Base-by-base conservation (phyloP, 495 filamentous ascomycete genomes). In the Xylaria scruposa region DNA sequence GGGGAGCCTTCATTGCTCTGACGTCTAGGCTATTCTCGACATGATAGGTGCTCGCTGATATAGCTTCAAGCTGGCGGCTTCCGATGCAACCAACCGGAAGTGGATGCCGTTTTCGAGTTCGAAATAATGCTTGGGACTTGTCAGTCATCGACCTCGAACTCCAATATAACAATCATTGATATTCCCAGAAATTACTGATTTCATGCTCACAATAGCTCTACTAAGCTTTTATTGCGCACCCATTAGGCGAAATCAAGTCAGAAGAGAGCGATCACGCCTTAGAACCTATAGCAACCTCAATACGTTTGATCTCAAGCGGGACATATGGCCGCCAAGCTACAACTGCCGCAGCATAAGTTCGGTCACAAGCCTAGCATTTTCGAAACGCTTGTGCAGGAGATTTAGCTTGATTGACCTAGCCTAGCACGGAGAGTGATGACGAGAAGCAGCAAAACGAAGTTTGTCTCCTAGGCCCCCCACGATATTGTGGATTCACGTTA, bases 291-390 rank as follows among this genome's bases (percentile, higher is more conserved):
- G 42, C 19, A 8, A 21, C 40, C 31, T 24, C 19, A 12, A 63
- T 24, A 33, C 1, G 58, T 40, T 53, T 44, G 26, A 42, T 56
- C 5, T 53, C 19, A 13, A 29, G 58, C 53, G 58, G 31, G 13
- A 63, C 2, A 53, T 49, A 53, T 17, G 15, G n/a, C n/a, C 21
- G 68, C 68, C 44, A 70, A 70, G 68, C 46, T 38, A 31, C n/a
- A 68, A 68, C 38, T 36, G 24, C 15, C 38, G 8, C n/a, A 47
- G 53, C 46, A 24, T 21, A 19, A 56, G 2, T 54, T 42, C 40
- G 56, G n/a, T 42, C 67, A 60, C 15, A 9, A 38, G 44, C 54
- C 21, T 61, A 40, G 12, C 33, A 46, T 62, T 7, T 53, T 62
- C 38, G 58, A 63, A 70, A 62, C 31, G 21, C 26, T 24, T 36